Percentiles rank a stretch among this genome's conserved stretches.
phyloP scores from a whole-genome alignment of 192 early-diverging fungal species.

The Podila verticillata region DNA sequence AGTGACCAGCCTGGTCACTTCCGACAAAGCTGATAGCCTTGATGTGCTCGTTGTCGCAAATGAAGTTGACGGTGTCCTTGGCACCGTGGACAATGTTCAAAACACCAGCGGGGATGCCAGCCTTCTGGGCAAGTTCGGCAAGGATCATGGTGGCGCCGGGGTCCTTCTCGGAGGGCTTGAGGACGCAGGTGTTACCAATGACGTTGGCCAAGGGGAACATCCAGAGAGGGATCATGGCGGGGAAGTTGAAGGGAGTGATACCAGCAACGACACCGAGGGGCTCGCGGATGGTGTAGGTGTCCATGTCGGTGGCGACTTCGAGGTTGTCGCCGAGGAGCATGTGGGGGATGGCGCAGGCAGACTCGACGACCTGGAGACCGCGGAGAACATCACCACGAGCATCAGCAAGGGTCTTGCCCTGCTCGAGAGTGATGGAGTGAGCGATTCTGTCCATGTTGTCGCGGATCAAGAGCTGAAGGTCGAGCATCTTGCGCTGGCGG shows the following conservation, averaged over 20 bases:
- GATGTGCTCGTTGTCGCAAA: slow-evolving; percentile 86
- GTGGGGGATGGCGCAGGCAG: slow-evolving; percentile 81
- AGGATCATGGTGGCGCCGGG: slow-evolving; percentile 93
- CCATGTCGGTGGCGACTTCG: slow-evolving; percentile 92
- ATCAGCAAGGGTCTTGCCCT: slow-evolving; percentile 94
- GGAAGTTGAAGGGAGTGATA: slow-evolving; percentile 98
- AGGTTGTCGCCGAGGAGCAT: slow-evolving; percentile 84
- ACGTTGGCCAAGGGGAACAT: slow-evolving; percentile 97
- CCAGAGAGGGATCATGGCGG: slow-evolving; percentile 95
- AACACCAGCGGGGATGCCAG: slow-evolving; percentile 91
- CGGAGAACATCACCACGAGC: slow-evolving; percentile 93
- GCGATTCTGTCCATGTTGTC: slow-evolving; percentile 84
- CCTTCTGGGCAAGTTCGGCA: slow-evolving; percentile 85
- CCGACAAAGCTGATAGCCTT: slow-evolving; percentile 96
- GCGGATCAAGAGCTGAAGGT: slow-evolving; percentile 87
- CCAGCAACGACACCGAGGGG: slow-evolving; percentile 94
- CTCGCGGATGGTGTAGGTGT: slow-evolving; percentile 93
- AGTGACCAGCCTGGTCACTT: slow-evolving; percentile 84
- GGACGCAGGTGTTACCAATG: slow-evolving; percentile 88
- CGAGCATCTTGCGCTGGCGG: slow-evolving; percentile 91
- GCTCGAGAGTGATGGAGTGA: slow-evolving; percentile 83
- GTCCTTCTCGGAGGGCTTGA: slow-evolving; percentile 96
- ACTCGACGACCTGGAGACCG: slow-evolving; percentile 92
- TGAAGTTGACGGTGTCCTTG: slow-evolving; percentile 87
- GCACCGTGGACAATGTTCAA: slow-evolving; percentile 94